Percentiles rank a stretch among this genome's conserved stretches.
Conservation (phyloP, 73 alveolate genomes). For the Symbiodinium natans region DNA sequence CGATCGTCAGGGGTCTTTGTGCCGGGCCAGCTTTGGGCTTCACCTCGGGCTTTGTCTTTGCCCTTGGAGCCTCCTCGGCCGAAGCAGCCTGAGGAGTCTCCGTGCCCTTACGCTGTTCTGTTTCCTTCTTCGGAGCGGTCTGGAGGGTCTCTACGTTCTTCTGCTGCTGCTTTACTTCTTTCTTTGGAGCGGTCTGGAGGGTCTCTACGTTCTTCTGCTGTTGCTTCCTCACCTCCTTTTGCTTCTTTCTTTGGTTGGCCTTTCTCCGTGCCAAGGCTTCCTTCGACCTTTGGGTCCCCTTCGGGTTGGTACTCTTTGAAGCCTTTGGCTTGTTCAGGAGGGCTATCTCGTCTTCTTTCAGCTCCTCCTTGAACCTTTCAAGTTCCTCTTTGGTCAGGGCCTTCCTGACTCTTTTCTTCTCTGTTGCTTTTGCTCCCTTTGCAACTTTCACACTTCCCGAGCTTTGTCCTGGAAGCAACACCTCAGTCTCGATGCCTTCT, state of each 20-base stretch:
- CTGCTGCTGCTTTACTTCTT: background rate
- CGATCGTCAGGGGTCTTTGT: too few species aligned
- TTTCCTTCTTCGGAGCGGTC: background rate
- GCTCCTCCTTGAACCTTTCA: background rate
- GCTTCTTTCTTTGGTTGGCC: background rate
- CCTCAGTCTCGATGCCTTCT: background rate
- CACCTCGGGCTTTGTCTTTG: too few species aligned
- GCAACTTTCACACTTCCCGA: background rate
- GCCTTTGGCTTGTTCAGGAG: background rate
- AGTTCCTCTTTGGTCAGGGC: background rate
- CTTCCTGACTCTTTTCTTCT: background rate
- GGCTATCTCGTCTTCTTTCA: background rate
- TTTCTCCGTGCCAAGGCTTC: background rate
- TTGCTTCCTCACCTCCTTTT: too few species aligned
- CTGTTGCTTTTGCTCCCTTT: background rate
- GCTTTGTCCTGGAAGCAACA: background rate
- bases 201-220: background rate
- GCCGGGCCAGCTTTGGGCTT: background rate
- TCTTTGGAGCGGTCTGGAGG: too few species aligned
- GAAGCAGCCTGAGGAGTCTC: background rate
- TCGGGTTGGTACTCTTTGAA: background rate
- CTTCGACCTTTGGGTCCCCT: background rate
- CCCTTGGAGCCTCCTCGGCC: background rate
- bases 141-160: too few species aligned
- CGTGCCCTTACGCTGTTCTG: background rate